Conservation (phyloP, 2,329 filamentous ascomycete species). For the Cytospora piceicola region DNA sequence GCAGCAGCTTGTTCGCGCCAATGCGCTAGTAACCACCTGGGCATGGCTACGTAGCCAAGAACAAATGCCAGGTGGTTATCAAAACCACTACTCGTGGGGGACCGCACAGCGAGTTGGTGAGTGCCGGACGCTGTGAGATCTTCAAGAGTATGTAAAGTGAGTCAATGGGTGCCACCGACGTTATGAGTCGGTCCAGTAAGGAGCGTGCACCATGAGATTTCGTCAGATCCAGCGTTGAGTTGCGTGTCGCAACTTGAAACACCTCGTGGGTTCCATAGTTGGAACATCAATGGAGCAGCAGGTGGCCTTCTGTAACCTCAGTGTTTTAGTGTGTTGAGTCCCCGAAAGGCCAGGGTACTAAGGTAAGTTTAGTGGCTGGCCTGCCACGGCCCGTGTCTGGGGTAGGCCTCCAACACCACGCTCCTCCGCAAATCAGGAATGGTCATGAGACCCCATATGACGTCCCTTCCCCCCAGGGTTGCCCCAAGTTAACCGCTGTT, state of each 20-base stretch:
- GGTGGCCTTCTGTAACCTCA: too few relatives aligned
- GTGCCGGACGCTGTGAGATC: too few relatives aligned
- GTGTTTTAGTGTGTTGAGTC: too few relatives aligned
- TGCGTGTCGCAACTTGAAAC: background rate
- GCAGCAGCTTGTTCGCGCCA: conserved; percentile 48
- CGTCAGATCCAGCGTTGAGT: background rate
- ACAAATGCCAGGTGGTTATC: too few relatives aligned
- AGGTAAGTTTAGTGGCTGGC: background rate
- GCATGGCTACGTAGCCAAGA: background rate
- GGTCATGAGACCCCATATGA: conserved; percentile 25
- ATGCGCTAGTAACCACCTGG: conserved; percentile 17
- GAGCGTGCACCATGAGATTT: background rate
- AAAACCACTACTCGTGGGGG: too few relatives aligned
- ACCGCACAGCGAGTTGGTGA: too few relatives aligned
- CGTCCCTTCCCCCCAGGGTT: conserved; percentile 20
- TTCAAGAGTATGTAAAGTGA: background rate
- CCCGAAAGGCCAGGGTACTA: background rate
- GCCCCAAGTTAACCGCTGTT: conserved; percentile 27
- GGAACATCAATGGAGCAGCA: background rate
- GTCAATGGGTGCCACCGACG: background rate
- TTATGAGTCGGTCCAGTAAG: background rate
- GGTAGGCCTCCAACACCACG: background rate
- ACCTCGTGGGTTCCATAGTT: background rate
- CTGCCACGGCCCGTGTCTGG: background rate
- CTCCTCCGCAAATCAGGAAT: conserved; percentile 10